Percentiles rank a stretch among this genome's conserved stretches.
phyloP scores from a whole-genome alignment of 177 flowering plant species.

The Vitis hybrid region DNA sequence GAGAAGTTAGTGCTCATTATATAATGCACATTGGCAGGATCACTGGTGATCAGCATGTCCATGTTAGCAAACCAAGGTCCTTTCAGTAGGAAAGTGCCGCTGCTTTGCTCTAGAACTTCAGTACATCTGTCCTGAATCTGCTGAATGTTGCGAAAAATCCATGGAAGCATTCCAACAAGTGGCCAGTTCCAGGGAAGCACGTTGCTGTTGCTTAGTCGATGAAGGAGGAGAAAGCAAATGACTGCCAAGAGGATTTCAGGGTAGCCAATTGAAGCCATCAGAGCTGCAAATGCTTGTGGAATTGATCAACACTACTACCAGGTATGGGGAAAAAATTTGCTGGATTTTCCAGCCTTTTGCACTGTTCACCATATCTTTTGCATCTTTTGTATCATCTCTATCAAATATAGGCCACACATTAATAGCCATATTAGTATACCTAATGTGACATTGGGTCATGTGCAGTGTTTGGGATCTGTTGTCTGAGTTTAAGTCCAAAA shows the following conservation, averaged over 20 bases:
- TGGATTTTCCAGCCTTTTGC: too few species aligned
- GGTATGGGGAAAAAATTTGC: too few species aligned
- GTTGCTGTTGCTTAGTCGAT: background rate
- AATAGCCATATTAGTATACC: too few species aligned
- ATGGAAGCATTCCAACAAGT: slow-evolving; percentile 42
- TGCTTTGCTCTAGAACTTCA: slow-evolving; percentile 13
- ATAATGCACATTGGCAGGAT: slow-evolving; percentile 41
- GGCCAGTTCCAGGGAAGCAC: slow-evolving; percentile 32
- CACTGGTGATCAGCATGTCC: slow-evolving; percentile 28
- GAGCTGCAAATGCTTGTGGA: too few species aligned
- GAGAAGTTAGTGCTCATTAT: slow-evolving; percentile 45
- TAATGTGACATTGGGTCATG: too few species aligned
- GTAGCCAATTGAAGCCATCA: too few species aligned
- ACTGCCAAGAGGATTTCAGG: slow-evolving; percentile 7
- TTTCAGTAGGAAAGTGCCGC: slow-evolving; percentile 25
- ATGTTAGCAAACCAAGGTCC: slow-evolving; percentile 41
- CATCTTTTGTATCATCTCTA: too few species aligned
- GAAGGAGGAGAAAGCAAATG: slow-evolving; percentile 22
- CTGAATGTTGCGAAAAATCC: slow-evolving; percentile 17
- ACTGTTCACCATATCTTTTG: too few species aligned
- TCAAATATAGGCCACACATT: too few species aligned
- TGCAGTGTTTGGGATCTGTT: too few species aligned
- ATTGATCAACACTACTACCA: too few species aligned
- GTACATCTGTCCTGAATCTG: slow-evolving; percentile 26
- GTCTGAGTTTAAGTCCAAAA: too few species aligned